These are phyloP conservation scores for Xylaria scruposa DNA, from an alignment of 495 filamentous ascomycete species.

Conservation along the genomic window DNA sequence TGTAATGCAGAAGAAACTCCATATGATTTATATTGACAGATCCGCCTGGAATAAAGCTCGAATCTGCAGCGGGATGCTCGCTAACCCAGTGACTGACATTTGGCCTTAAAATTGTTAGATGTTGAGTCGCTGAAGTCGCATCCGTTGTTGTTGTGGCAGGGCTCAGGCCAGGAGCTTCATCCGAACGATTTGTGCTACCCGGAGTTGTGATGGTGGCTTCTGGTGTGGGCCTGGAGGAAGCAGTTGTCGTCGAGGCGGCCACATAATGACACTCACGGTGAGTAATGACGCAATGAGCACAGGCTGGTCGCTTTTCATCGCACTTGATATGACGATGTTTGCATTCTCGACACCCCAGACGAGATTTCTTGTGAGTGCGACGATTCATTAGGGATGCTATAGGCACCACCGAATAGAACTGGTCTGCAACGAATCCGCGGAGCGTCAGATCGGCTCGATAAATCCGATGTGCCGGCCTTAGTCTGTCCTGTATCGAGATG, in stretches of 20 bases:
- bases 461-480: neutral
- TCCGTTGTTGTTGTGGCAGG: neutral
- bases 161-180: neutral
- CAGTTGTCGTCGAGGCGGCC: neutral
- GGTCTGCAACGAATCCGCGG: neutral
- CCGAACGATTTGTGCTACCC: neutral
- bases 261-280: conserved; percentile 3
- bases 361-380: conserved; percentile 49
- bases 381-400: conserved; percentile 40
- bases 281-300: conserved; percentile 21
- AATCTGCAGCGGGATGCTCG: neutral
- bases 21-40: conserved; percentile 47
- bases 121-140: neutral
- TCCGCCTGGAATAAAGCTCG: conserved; percentile 1
- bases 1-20: conserved; percentile 45
- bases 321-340: conserved; percentile 49
- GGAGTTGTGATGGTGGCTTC: neutral
- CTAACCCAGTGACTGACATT: neutral
- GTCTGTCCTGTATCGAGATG: neutral
- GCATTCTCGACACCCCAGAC: conserved; percentile 47
- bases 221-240: neutral
- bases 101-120: neutral
- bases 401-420: neutral
- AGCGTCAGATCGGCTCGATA: neutral
- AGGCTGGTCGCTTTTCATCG: conserved; percentile 26